phyloP scores from a whole-genome alignment of 768 basidiomycete species.

The Rubroboletus satanas region DNA sequence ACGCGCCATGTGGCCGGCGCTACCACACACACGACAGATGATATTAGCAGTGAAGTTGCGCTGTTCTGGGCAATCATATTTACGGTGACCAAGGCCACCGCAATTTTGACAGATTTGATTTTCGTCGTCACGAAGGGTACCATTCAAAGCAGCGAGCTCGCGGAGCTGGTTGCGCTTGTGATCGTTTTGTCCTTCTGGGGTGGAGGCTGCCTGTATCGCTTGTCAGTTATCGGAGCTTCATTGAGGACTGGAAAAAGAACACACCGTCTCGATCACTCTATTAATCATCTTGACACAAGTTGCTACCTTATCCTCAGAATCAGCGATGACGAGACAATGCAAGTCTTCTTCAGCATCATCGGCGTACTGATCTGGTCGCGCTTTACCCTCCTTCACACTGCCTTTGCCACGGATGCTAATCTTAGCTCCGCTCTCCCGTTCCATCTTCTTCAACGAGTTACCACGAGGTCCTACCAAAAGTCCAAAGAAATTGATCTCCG shows the following conservation, averaged over 20 bases:
- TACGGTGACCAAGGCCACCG: constrained; percentile 90
- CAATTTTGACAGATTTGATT: constrained; percentile 99
- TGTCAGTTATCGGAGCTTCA: background rate
- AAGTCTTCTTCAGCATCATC: constrained; percentile 99
- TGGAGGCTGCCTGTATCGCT: constrained; percentile 81
- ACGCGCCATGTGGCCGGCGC: constrained; percentile 98
- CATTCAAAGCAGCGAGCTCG: constrained; percentile 95
- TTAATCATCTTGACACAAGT: constrained; percentile 95
- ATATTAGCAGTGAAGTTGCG: constrained; percentile 99
- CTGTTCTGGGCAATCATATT: constrained; percentile 99
- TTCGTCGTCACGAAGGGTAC: constrained; percentile 98
- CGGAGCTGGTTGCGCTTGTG: constrained; percentile 99
- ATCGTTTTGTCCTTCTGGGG: constrained; percentile 98
- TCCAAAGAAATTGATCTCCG: constrained; percentile 99
- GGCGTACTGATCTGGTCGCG: constrained; percentile 87
- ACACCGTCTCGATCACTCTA: constrained; percentile 93
- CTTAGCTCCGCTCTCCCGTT: constrained; percentile 95
- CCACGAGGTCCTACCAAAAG: constrained; percentile 97
- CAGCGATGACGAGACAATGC: constrained; percentile 94
- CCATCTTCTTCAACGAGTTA: constrained; percentile 99
- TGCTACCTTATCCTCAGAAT: constrained; percentile 87
- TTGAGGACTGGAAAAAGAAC: constrained; percentile 23
- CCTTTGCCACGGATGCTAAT: constrained; percentile 98
- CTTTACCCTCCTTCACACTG: constrained; percentile 98
- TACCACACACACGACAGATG: constrained; percentile 97